Evolutionary conservation across 306 rosid species (phyloP).

Genomic region (Medicago truncatula): MtrunA17r5.0-ANR NC_053042.1:38923501-38924000

Average conservation of each 20-base stretch:
- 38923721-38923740: conserved; percentile 80
- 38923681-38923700: conserved; percentile 73
- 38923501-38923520: conserved; percentile 99
- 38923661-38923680: conserved; percentile 55
- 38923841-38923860: conserved; percentile 23
- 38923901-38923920: conserved; percentile 73
- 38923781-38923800: conserved; percentile 79
- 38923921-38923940: conserved; percentile 78
- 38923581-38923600: conserved; percentile 38
- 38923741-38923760: conserved; percentile 69
- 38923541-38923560: conserved; percentile 94
- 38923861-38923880: conserved; percentile 3
- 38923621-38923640: conserved; percentile 20
- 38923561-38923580: conserved; percentile 98
- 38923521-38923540: conserved; percentile 75
- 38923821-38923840: conserved; percentile 26
- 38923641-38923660: conserved; percentile 14
- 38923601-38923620: conserved; percentile 1
- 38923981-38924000: background rate
- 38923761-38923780: conserved; percentile 86
- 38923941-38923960: conserved; percentile 57
- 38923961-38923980: conserved; percentile 45
- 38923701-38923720: conserved; percentile 66
- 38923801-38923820: conserved; percentile 24
- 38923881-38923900: conserved; percentile 85